These are phyloP conservation scores for Cucumis melo DNA, from an alignment of 306 rosid species.

Conservation along the genomic window DNA sequence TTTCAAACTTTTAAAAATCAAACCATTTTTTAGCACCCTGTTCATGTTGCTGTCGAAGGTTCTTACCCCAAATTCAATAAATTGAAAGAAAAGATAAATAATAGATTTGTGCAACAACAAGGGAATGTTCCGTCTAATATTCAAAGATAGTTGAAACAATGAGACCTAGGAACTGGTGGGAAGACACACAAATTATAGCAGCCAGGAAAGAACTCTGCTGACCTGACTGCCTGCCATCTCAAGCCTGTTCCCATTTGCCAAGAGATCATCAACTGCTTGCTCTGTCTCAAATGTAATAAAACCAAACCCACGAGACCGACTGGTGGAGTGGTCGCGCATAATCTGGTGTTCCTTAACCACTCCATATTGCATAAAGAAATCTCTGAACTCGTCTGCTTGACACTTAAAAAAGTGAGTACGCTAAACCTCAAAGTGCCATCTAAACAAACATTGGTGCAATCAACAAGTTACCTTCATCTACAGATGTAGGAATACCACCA, in stretches of 20 bases:
- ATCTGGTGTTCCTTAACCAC: constrained; percentile 38
- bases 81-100: not conserved
- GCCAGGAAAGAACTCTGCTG: constrained; percentile 5
- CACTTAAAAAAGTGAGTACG: constrained; percentile 58
- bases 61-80: not conserved
- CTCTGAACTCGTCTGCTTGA: constrained; percentile 61
- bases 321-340: constrained; percentile 46
- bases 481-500: constrained; percentile 84
- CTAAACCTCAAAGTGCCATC: constrained; percentile 34
- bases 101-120: not conserved
- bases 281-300: constrained; percentile 64
- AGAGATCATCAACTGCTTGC: constrained; percentile 77
- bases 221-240: constrained; percentile 90
- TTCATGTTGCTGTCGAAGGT: not conserved
- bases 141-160: not conserved
- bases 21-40: not conserved
- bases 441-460: not conserved
- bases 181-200: not conserved
- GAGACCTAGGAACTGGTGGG: not conserved
- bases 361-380: constrained; percentile 36
- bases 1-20: not conserved
- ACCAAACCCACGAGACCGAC: constrained; percentile 66
- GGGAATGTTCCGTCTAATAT: not conserved
- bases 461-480: constrained; percentile 58
- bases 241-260: constrained; percentile 77